phyloP scores from a whole-genome alignment of 2,329 filamentous ascomycete species.

The Elsinoe fawcettii region DNA sequence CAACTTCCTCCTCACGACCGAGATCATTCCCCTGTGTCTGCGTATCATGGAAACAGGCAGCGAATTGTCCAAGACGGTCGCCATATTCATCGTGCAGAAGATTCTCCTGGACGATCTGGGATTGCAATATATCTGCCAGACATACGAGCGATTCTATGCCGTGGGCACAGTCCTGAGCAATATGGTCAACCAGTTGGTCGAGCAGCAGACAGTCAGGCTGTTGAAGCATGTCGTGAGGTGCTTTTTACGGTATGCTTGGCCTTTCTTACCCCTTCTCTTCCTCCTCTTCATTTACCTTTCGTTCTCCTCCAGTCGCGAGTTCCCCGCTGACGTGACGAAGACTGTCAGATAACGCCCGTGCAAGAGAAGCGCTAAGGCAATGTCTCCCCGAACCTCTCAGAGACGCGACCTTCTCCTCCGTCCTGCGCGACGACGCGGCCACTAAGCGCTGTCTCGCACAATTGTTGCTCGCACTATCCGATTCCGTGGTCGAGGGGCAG shows the following conservation, averaged over 20 bases:
- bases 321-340: slow-evolving; percentile 39
- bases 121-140: slow-evolving; percentile 96
- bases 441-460: slow-evolving; percentile 98
- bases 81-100: slow-evolving; percentile 99
- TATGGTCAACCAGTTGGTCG: slow-evolving; percentile 95
- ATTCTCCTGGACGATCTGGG: slow-evolving; percentile 95
- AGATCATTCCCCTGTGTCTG: slow-evolving; percentile 95
- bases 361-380: slow-evolving; percentile 87
- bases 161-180: slow-evolving; percentile 96
- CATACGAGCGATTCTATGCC: slow-evolving; percentile 96
- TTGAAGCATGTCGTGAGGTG: slow-evolving; percentile 97
- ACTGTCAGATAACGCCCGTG: slow-evolving; percentile 90
- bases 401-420: slow-evolving; percentile 92
- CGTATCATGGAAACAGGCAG: slow-evolving; percentile 99
- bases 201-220: slow-evolving; percentile 90
- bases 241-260: slow-evolving; percentile 69
- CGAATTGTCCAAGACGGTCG: slow-evolving; percentile 96
- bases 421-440: slow-evolving; percentile 90
- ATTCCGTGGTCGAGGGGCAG: slow-evolving; percentile 37
- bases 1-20: slow-evolving; percentile 95
- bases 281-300: too few species aligned
- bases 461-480: slow-evolving; percentile 89
- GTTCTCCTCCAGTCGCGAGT: too few species aligned
- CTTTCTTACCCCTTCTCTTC: neutral
- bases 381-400: slow-evolving; percentile 97